Base-by-base conservation (phyloP, 2,329 filamentous ascomycete genomes). In the Diaporthe sp. region DNA sequence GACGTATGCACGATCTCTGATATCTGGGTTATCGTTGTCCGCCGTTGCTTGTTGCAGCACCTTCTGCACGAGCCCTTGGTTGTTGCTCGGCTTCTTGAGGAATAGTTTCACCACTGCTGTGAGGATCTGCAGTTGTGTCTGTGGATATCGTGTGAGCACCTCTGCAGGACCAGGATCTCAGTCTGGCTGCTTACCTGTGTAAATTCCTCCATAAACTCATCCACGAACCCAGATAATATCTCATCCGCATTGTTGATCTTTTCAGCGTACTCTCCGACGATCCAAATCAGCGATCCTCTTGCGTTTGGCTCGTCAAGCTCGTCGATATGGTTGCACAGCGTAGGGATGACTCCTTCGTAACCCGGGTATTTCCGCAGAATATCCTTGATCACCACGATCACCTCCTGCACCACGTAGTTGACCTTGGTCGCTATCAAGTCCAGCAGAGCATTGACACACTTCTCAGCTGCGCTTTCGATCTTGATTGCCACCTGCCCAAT, bases 201-300 rank as follows among this genome's bases (percentile, higher is more conserved):
- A 82, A 98, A 98, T 83, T 99, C 97, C 82, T 98, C 97, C 83
- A 94, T 94, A 83, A 99, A 98, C 0, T 92, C 93, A 73, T 98
- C 97, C 17, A 98, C 96, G 81, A 99, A 99, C 25, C 94, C 92
- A 70, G 92, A 89, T 75, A 99, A 85, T 77, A 99, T 98, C 79
- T 98, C 95, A 77, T 96, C 95, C n/a, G 97, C 97, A 80, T 99
- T 98, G 86, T 91, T 97, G 81, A 99, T 99, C 88, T 99, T 99
- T 87, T 99, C 97, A 0, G 97, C 97, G 82, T 99, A 99, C 83
- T 99, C 97, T 78, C 97, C 97, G 8, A 99, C 96, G 78, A 99
- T 98, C 97, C 97, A 99, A 80, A 99, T 98, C 75, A 99, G 87
- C 30, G 96, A 94, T 3, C 94, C 96, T 80, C 97, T 89, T 9